Percentiles rank a stretch among this genome's conserved stretches.
Evolutionary conservation across 345 rosid species (phyloP).

Genomic region (Raphanus raphanistrum): DNA sequence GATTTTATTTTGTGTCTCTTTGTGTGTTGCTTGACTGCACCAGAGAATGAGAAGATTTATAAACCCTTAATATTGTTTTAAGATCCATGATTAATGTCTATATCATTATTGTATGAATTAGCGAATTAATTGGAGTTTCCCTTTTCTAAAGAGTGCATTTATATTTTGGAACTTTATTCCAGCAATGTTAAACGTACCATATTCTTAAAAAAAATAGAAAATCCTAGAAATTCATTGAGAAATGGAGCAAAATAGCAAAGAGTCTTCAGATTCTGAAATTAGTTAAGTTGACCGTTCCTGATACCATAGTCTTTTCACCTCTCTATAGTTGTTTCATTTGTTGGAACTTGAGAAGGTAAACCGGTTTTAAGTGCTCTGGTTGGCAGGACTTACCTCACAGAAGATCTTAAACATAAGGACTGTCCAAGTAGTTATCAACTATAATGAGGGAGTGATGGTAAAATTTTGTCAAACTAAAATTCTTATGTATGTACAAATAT

Average conservation of each 20-base stretch:
- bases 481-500: background rate
- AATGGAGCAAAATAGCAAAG: background rate
- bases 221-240: background rate
- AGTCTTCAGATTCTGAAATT: background rate
- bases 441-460: background rate
- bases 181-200: too few species aligned
- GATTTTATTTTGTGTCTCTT: background rate
- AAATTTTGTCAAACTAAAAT: background rate
- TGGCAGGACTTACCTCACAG: background rate
- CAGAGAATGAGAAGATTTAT: background rate
- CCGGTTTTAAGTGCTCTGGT: background rate
- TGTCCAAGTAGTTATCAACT: background rate
- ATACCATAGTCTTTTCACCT: background rate
- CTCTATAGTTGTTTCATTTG: background rate
- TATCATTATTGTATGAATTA: background rate
- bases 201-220: too few species aligned
- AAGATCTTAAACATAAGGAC: background rate
- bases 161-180: background rate
- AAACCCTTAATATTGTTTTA: background rate
- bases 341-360: background rate
- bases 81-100: background rate
- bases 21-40: background rate
- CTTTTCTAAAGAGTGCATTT: background rate
- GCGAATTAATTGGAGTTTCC: background rate
- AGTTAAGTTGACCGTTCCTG: background rate